Conservation (phyloP, 139 green algal species). For the Edaphochlamys debaryana region DNA sequence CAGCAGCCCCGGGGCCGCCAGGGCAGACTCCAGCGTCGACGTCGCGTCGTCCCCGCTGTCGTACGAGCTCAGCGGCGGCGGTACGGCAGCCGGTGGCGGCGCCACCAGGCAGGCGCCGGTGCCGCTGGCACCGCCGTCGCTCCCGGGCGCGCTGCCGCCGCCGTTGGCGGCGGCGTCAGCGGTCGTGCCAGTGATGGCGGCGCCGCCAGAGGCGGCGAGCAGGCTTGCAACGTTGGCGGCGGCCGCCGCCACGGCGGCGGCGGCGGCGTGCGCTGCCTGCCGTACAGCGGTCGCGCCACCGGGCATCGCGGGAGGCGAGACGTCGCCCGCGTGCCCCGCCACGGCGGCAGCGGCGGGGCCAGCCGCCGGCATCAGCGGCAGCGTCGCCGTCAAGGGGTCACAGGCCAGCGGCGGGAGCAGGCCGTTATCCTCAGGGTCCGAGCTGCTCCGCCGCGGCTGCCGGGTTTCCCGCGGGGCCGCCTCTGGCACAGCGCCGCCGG, state of each 20-base stretch:
- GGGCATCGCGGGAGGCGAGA: too few species aligned
- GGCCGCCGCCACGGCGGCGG: neutral
- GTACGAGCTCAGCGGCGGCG: neutral
- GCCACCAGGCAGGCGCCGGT: too few species aligned
- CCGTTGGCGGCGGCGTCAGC: neutral
- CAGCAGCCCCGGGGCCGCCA: constrained; percentile 10
- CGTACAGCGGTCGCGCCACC: neutral
- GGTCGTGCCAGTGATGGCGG: too few species aligned
- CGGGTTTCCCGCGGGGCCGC: too few species aligned
- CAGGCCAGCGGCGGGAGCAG: neutral
- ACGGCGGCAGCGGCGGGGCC: neutral
- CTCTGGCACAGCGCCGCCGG: neutral
- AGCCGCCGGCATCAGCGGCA: neutral
- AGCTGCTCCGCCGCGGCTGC: constrained; percentile 6
- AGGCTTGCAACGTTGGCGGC: neutral
- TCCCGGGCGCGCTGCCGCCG: neutral
- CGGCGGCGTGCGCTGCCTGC: neutral
- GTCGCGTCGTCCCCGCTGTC: too few species aligned
- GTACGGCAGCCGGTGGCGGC: neutral
- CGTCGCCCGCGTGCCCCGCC: neutral
- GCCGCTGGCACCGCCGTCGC: too few species aligned
- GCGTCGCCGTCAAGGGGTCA: neutral
- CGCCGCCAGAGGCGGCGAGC: neutral
- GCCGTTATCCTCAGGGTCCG: neutral
- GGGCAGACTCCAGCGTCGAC: neutral